Base-by-base conservation (phyloP, 108 stramenopile genomes). In the Epipyxis sp. region DNA sequence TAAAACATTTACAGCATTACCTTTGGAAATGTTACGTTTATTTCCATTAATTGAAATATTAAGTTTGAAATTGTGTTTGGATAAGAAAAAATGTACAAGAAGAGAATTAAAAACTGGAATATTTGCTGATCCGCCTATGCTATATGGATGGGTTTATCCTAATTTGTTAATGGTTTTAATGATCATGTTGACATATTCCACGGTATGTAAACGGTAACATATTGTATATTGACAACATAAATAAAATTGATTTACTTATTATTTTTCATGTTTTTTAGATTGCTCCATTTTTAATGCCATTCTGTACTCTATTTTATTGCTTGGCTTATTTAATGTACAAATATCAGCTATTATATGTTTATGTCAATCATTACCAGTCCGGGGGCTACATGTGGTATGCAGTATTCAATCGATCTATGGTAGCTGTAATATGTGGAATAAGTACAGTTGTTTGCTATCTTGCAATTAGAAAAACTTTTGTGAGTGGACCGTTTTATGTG, bases 381-480 rank as follows among this genome's bases (percentile, higher is more conserved):
- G 78, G 78, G 20, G 78, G 78, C 10, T 29, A 59, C 20, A 82
- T 92, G 83, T 92, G 78, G 78, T 68, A 79, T 68, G 44, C 13
- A 30, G 62, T 79, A 37, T 79, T 67, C 40, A 45, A 79, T 32
- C 67, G 62, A 27, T 68, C 78, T 25, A n/a, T 79, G 65, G n/a
- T 79, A 6, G 71, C 42, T 44, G 37, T 79, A 10, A 74, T 74
- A 6, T 74, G 71, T 37, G 71, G 46, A 3, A 32, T 57, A 6
- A 27, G 10, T 42, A 25, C 25, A 42, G 10, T 74, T 27, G 27
- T 74, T 6, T 46, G 71, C 20, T 74, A 74, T 32, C 6, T 74
- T 13, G 71, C 10, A 32, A 54, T 74, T 20, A 13, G 50, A 6
- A 13, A 74, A 32, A 57, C 71, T 42, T 74, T 30, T 32, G 27